Percentiles rank a stretch among this genome's conserved stretches.
Evolutionary conservation across 257 asterid species (phyloP).

Genomic region (Solanum piurae): DNA sequence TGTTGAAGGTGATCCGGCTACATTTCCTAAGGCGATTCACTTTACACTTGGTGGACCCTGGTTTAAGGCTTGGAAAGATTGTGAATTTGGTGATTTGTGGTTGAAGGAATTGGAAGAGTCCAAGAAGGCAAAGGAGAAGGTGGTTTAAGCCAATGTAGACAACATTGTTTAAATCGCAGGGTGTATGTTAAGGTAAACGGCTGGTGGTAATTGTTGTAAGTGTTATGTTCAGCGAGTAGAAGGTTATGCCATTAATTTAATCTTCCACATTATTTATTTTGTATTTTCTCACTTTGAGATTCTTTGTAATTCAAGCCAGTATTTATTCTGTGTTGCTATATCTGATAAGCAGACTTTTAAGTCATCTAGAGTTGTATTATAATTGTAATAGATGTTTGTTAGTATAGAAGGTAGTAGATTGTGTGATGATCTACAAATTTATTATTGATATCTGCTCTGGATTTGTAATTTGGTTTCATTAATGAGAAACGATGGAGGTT

Average conservation of each 20-base stretch:
- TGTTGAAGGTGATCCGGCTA: slow-evolving; percentile 47
- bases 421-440: neutral
- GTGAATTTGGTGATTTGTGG: slow-evolving; percentile 86
- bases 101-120: slow-evolving; percentile 63
- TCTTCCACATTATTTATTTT: neutral
- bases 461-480: neutral
- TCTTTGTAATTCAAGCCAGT: neutral
- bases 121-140: slow-evolving; percentile 21
- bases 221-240: neutral
- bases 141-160: neutral
- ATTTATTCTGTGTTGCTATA: neutral
- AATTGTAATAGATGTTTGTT: neutral
- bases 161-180: neutral
- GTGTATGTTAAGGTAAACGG: neutral
- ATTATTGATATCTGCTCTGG: neutral
- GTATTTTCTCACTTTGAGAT: neutral
- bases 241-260: neutral
- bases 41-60: slow-evolving; percentile 89
- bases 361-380: neutral
- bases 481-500: neutral
- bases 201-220: neutral
- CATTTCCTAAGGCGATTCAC: slow-evolving; percentile 69
- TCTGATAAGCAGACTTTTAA: neutral
- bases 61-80: slow-evolving; percentile 88
- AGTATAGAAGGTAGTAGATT: neutral